These are phyloP conservation scores for Taphrina pruni DNA, from an alignment of 1,139 yeast species.

Conservation along the genomic window DNA sequence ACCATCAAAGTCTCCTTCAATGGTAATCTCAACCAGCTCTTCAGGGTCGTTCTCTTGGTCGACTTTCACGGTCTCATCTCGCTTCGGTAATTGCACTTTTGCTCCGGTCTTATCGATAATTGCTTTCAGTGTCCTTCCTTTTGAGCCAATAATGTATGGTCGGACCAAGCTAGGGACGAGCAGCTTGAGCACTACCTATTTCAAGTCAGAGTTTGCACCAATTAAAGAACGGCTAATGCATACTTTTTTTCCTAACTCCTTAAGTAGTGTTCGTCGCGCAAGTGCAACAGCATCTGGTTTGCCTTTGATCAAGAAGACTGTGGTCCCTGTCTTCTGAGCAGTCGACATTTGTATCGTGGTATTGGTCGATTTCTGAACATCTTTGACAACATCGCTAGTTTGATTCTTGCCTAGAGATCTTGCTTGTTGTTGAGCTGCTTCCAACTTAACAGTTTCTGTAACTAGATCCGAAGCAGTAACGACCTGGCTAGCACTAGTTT, in stretches of 20 bases:
- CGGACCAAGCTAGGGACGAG: constrained; percentile 79
- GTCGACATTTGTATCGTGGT: constrained; percentile 75
- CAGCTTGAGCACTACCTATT: constrained; percentile 65
- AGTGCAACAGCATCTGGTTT: constrained; percentile 67
- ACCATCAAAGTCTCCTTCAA: constrained; percentile 88
- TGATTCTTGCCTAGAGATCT: constrained; percentile 38
- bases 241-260: constrained; percentile 67
- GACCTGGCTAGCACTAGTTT: constrained; percentile 5
- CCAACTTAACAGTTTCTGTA: constrained; percentile 39
- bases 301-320: constrained; percentile 87
- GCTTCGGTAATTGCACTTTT: constrained; percentile 72
- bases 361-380: constrained; percentile 31
- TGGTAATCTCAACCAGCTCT: constrained; percentile 63
- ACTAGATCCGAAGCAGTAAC: constrained; percentile 16
- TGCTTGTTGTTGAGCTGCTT: constrained; percentile 40
- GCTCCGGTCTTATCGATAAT: constrained; percentile 75
- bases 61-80: constrained; percentile 50
- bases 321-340: constrained; percentile 73
- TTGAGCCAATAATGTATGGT: constrained; percentile 84
- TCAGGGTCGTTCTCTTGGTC: constrained; percentile 54
- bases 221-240: not conserved
- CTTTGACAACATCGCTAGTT: constrained; percentile 37
- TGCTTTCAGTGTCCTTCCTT: constrained; percentile 81
- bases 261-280: constrained; percentile 79
- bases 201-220: constrained; percentile 29